Conservation (phyloP, 495 filamentous ascomycete genomes). For the Penicillium herquei region DNA sequence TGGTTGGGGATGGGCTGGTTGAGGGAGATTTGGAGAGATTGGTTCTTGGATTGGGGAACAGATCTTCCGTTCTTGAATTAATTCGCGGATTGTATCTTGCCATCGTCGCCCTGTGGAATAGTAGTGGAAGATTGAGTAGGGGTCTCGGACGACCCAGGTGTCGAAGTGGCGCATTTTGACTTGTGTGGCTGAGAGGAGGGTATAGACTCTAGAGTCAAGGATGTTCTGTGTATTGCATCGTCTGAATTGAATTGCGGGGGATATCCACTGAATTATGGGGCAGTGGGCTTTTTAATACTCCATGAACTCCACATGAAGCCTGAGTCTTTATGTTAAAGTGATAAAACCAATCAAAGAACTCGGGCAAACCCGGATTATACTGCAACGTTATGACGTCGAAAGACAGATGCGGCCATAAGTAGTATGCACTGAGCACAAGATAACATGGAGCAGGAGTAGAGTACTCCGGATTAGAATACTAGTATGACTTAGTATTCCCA, state of each 20-base stretch:
- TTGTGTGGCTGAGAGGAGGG: not conserved
- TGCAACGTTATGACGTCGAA: conserved; percentile 39
- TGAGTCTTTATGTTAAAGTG: too few species aligned
- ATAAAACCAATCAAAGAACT: conserved; percentile 3
- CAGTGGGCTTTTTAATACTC: too few species aligned
- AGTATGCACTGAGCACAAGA: too few species aligned
- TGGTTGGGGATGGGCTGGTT: conserved; percentile 21
- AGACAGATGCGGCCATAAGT: conserved; percentile 2
- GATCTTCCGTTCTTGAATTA: conserved; percentile 42
- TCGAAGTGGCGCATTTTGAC: conserved; percentile 46
- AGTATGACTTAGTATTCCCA: too few species aligned
- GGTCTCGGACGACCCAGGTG: conserved; percentile 45
- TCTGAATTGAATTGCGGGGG: not conserved
- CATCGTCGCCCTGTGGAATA: conserved; percentile 41
- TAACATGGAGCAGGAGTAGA: conserved; percentile 14
- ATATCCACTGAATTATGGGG: too few species aligned
- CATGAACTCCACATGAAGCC: too few species aligned
- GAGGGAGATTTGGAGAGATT: conserved; percentile 8
- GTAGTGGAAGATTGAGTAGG: conserved; percentile 48
- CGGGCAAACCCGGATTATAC: conserved; percentile 23
- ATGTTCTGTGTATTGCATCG: not conserved
- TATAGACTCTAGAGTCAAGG: not conserved
- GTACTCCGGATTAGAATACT: conserved; percentile 10
- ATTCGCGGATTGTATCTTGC: conserved; percentile 40
- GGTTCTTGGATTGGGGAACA: conserved; percentile 27